Conservation (phyloP, 2,329 filamentous ascomycete genomes). For the Emergomyces orientalis region DNA sequence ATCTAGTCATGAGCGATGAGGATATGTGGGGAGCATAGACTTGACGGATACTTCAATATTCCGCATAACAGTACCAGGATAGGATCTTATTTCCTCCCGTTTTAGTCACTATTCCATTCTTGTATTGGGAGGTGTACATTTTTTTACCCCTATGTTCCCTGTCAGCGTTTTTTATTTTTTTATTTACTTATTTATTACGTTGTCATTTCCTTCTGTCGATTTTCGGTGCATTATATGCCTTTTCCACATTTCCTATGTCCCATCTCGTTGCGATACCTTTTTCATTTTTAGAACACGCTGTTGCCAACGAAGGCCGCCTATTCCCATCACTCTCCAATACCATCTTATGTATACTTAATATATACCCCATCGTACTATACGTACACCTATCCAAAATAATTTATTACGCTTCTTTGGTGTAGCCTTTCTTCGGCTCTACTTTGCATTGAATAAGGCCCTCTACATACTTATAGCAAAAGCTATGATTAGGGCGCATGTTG, state of each 20-base stretch:
- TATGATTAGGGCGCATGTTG: no score
- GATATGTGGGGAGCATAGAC: conserved; percentile 38
- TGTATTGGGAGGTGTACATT: neutral
- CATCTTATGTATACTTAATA: neutral
- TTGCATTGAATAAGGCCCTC: no score
- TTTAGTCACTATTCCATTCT: no score
- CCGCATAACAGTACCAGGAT: neutral
- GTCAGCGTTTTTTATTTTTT: neutral
- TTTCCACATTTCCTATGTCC: neutral
- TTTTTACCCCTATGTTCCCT: neutral
- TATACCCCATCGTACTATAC: neutral
- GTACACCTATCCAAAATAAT: neutral
- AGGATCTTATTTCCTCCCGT: neutral
- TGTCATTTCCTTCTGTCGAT: neutral
- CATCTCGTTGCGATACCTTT: neutral
- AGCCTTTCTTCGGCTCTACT: neutral
- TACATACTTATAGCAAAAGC: no score
- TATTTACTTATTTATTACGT: no score
- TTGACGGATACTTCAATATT: neutral
- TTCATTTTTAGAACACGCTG: neutral
- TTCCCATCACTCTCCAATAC: neutral
- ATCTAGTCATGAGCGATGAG: conserved; percentile 37
- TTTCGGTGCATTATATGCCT: neutral
- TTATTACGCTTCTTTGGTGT: neutral
- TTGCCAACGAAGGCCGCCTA: neutral